Percentiles rank a stretch among this genome's conserved stretches.
phyloP scores from a whole-genome alignment of 352 stramenopile genomes.

The Detonula confervacea region DNA sequence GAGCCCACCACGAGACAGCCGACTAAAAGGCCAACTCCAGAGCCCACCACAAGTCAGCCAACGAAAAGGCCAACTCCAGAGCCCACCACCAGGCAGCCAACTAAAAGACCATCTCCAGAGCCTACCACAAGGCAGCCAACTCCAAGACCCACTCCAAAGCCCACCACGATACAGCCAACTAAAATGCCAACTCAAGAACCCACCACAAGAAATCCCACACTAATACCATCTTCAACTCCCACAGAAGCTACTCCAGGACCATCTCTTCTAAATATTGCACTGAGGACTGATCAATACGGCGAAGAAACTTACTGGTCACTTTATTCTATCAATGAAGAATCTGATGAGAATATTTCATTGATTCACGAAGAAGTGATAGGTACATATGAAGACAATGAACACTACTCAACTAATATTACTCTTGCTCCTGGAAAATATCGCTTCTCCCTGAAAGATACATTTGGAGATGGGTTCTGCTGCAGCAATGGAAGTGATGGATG shows the following conservation, averaged over 20 bases:
- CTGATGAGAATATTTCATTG: slow-evolving; percentile 6
- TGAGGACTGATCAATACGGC: slow-evolving; percentile 14
- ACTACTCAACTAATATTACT: slow-evolving; percentile 1
- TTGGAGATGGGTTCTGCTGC: slow-evolving; percentile 26
- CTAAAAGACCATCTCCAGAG: not conserved
- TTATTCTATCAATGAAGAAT: not conserved
- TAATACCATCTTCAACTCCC: not conserved
- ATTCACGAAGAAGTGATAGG: not conserved
- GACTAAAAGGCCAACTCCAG: not conserved
- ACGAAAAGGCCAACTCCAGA: not conserved
- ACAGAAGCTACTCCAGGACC: not conserved
- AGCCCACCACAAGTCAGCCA: not conserved
- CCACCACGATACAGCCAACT: too few species aligned
- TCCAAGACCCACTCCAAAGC: not conserved
- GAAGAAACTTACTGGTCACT: slow-evolving; percentile 22
- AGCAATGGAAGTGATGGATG: slow-evolving; percentile 10
- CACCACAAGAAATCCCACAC: not conserved
- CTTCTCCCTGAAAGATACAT: slow-evolving; percentile 18
- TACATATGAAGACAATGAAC: slow-evolving; percentile 5
- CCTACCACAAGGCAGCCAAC: not conserved
- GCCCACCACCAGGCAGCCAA: not conserved
- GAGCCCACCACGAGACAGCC: not conserved
- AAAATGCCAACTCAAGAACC: not conserved
- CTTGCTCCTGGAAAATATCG: slow-evolving; percentile 4
- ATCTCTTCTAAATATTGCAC: slow-evolving; percentile 15